phyloP scores from a whole-genome alignment of 2,329 filamentous ascomycete species.

The Phialophora macrospora region DNA sequence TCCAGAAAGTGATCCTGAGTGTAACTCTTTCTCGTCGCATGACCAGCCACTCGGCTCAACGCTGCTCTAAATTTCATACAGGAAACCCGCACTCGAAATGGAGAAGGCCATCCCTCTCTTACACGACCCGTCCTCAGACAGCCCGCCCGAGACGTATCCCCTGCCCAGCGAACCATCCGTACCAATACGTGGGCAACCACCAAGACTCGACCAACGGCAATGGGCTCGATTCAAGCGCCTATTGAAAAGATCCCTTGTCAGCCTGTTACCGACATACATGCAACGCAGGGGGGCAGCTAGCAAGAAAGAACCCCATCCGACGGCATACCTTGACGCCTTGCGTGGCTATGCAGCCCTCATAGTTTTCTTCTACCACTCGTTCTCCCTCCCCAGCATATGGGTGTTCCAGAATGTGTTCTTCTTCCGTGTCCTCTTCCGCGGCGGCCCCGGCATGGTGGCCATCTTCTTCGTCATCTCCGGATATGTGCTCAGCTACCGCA shows the following conservation, averaged over 20 bases:
- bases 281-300: background rate
- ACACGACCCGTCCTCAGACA: background rate
- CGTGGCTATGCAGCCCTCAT: constrained; percentile 52
- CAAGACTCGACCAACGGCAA: background rate
- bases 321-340: constrained; percentile 46
- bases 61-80: background rate
- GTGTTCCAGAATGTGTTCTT: constrained; percentile 38
- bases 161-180: background rate
- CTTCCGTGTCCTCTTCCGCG: constrained; percentile 44
- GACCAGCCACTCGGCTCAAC: background rate
- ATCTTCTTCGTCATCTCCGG: constrained; percentile 58
- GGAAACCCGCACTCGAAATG: background rate
- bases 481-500: constrained; percentile 53
- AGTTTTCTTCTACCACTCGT: constrained; percentile 54
- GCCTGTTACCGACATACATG: constrained; percentile 12
- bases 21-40: background rate
- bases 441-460: constrained; percentile 43
- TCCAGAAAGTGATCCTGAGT: background rate
- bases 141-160: background rate
- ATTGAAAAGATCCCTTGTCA: background rate
- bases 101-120: background rate
- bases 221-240: background rate
- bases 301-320: constrained; percentile 17
- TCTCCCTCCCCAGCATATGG: constrained; percentile 39
- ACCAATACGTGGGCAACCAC: background rate